Base-by-base conservation (phyloP, 345 rosid genomes). In the Arabis hirsuta region DNA sequence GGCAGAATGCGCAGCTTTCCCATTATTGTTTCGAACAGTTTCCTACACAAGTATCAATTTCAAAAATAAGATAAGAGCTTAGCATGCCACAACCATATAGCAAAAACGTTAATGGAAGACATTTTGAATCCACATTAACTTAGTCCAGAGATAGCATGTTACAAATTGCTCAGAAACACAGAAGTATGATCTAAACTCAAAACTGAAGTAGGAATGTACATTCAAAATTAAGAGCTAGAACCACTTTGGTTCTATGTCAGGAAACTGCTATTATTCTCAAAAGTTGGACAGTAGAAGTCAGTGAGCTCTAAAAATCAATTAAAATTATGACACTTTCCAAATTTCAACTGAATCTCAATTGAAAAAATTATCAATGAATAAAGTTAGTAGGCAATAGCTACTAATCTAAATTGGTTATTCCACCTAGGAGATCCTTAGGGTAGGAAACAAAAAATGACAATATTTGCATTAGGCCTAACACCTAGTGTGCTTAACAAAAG, bases 1-100 rank as follows among this genome's bases (percentile, higher is more conserved):
- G 24, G 87, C 81, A 55, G 99, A 91, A 85, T 95, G 99, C 19
- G 98, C 83, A 79, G 99, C 97, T 82, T 85, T 95, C 72, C 99
- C 99, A 78, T 82, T 81, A 73, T 85, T 81, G 81, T 90, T 95
- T 61, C 83, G 82, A 51, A 26, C 74, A 66, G 87, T 87, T 84
- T 95, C 99, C 98, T 95, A 81, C 59, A 51, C 19, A 46, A 72
- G 50, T 48, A 59, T 45, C 43, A 70, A 74, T 57, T 62, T 56
- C 32, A 57, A 50, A 48, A 56, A 32, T 46, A 76, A 64, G 62
- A 65, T 57, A 43, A 51, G 56, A 46, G 62, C 75, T 55, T 38
- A 36, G 8, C 20, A 22, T 22, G 24, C 24, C 24, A 57, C 56
- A 20, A 44, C 42, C 36, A 77, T 51, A 27, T 24, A 55, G n/a